phyloP scores from a whole-genome alignment of 495 filamentous ascomycete genomes.

The Penicillium daleae region DNA sequence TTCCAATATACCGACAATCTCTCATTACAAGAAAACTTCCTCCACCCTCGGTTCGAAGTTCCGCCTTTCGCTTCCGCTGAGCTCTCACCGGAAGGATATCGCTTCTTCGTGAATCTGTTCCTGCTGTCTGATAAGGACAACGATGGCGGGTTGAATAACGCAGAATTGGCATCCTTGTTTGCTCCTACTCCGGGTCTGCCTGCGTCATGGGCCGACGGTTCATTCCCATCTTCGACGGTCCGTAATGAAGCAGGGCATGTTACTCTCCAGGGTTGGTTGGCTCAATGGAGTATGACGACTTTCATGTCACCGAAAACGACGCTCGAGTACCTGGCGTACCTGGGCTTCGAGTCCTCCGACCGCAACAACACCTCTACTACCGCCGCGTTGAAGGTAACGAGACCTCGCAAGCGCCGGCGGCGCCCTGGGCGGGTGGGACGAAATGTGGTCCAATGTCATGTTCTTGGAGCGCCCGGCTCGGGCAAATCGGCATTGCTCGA shows the following conservation, averaged over 20 bases:
- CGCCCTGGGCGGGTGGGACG: conserved; percentile 84
- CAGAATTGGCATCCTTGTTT: conserved; percentile 83
- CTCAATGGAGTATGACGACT: conserved; percentile 99
- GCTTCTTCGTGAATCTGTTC: conserved; percentile 97
- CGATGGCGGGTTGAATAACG: conserved; percentile 87
- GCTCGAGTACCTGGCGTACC: conserved; percentile 90
- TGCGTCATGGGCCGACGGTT: conserved; percentile 83
- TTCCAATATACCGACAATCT: conserved; percentile 96
- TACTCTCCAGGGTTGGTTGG: conserved; percentile 95
- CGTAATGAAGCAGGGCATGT: conserved; percentile 94
- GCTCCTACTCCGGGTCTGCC: conserved; percentile 92
- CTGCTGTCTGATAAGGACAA: conserved; percentile 95
- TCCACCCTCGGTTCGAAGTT: conserved; percentile 94
- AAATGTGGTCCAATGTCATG: conserved; percentile 94
- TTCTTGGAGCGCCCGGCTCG: conserved; percentile 79
- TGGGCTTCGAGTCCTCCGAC: conserved; percentile 79
- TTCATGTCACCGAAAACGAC: conserved; percentile 95
- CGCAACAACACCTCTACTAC: conserved; percentile 68
- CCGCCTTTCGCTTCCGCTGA: conserved; percentile 90
- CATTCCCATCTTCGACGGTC: conserved; percentile 92
- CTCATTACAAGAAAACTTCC: conserved; percentile 83
- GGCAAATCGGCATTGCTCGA: conserved; percentile 91
- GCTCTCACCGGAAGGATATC: conserved; percentile 90
- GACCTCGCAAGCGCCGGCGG: conserved; percentile 80
- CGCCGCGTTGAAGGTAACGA: conserved; percentile 86